phyloP scores from a whole-genome alignment of 1,139 yeast species.

The Hansenula sp. region DNA sequence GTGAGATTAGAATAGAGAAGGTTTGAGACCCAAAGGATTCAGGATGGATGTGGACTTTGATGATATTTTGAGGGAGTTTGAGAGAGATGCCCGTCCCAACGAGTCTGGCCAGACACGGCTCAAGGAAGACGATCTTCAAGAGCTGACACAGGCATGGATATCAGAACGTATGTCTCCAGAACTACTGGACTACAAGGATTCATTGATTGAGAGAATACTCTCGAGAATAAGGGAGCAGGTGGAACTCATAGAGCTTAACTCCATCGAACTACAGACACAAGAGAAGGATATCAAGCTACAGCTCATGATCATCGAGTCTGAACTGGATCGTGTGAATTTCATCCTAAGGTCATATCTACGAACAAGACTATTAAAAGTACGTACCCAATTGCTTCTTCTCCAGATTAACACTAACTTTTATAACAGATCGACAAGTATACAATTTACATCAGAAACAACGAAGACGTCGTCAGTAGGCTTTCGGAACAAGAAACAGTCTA shows the following conservation, averaged over 20 bases:
- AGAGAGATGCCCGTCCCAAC: conserved; percentile 24
- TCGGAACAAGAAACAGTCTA: conserved; percentile 62
- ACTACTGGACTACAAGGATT: conserved; percentile 63
- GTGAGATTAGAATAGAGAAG: too few species aligned
- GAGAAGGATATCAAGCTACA: conserved; percentile 73
- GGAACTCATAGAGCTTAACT: conserved; percentile 60
- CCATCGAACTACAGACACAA: conserved; percentile 42
- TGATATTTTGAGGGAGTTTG: conserved; percentile 65
- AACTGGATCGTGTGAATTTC: conserved; percentile 81
- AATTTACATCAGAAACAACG: conserved; percentile 40
- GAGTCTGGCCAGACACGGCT: conserved; percentile 20
- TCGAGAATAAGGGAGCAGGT: conserved; percentile 62
- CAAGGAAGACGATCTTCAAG: conserved; percentile 30
- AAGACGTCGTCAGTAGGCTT: conserved; percentile 27
- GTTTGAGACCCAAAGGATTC: too few species aligned
- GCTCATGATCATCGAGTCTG: conserved; percentile 83
- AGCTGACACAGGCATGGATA: conserved; percentile 66
- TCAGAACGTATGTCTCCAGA: conserved; percentile 87
- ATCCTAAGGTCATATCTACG: conserved; percentile 76
- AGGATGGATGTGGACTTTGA: conserved; percentile 50
- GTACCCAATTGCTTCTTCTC: too few species aligned
- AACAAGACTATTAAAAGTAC: conserved; percentile 52
- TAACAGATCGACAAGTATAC: conserved; percentile 62
- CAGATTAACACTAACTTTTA: background rate
- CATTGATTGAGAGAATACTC: conserved; percentile 53